phyloP scores from a whole-genome alignment of 2,329 filamentous ascomycete genomes.

The Calonectria pteridis region DNA sequence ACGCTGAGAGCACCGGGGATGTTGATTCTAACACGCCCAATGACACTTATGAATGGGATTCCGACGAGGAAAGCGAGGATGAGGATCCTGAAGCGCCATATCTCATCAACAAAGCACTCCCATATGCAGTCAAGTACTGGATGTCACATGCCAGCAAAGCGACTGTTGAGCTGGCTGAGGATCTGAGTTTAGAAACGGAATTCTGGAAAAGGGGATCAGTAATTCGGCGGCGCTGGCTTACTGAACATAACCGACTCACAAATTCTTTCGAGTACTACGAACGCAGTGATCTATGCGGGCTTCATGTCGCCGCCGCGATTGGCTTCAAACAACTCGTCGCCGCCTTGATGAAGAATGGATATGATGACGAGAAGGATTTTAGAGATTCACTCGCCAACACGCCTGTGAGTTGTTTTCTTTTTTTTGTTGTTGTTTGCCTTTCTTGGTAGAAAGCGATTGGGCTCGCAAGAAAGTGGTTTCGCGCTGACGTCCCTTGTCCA shows the following conservation, averaged over 20 bases:
- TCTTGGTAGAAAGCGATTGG: too few species aligned
- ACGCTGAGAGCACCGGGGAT: constrained; percentile 14
- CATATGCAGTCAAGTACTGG: constrained; percentile 57
- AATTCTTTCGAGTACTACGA: constrained; percentile 47
- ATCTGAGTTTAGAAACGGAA: constrained; percentile 51
- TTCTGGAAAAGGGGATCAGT: constrained; percentile 54
- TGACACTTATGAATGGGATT: too few species aligned
- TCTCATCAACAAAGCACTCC: constrained; percentile 42
- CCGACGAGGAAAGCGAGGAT: background rate
- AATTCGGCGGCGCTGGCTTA: constrained; percentile 54
- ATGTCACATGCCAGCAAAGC: constrained; percentile 56
- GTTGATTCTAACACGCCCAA: too few species aligned
- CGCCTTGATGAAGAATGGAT: constrained; percentile 53
- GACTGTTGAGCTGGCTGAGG: constrained; percentile 56
- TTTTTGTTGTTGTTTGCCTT: too few species aligned
- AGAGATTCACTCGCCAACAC: constrained; percentile 39
- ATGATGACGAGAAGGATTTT: constrained; percentile 50
- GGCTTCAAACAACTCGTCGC: constrained; percentile 55
- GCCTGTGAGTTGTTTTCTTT: too few species aligned
- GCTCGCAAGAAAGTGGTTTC: too few species aligned
- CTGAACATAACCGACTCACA: constrained; percentile 49
- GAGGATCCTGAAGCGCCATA: constrained; percentile 43
- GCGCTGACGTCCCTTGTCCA: too few species aligned
- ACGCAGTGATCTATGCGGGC: constrained; percentile 47
- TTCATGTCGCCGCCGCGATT: constrained; percentile 54